Base-by-base conservation (phyloP, 78 protist genomes). In the Carpediemonas membranifera region DNA sequence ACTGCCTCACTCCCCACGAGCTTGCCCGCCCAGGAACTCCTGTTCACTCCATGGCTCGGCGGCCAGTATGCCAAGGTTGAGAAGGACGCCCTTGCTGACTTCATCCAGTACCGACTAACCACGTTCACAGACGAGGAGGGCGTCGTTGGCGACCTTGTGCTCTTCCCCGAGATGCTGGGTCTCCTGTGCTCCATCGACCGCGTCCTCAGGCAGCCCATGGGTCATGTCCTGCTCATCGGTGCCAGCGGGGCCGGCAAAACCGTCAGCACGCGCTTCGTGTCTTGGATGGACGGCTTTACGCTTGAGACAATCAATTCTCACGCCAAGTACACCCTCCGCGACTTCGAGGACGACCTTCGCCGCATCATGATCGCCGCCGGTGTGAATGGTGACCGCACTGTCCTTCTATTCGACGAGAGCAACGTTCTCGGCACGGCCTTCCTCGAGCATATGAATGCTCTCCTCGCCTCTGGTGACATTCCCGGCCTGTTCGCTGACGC, bases 401-500 rank as follows among this genome's bases (percentile, higher is more conserved):
- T 91, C 80, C 88, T 94, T 82, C 76, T 92, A 56, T 81, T 92
- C 66, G 97, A 92, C 78, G 98, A 94, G 74, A 55, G 83, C 41
- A 94, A 92, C 65, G 77, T 88, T 35, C 78, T 91, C 65, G 87
- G 84, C 71, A 60, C 92, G 24, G 77, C 87, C 58, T 91, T 91
- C 92, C 84, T 92, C 51, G 98, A 94, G 73, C 78, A 89, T 53
- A 91, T 94, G 92, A 91, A 92, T 68, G 88, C 96, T 1, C 80
- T 94, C 33, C 75, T 94, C 62, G 95, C 96, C 13, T 62, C 81
- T 33, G 95, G 95, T 34, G 87, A 84, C 61, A 5, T 52, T 19
- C 98, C 97, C 21, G 98, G 97, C 14, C 84, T 94, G n/a, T 92
- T 94, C 64, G 95, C 87, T 25, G 98, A 92, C 21, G 93, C 91